Evolutionary conservation across 768 basidiomycete species (phyloP), one percentile per base, ranked within the genome.

Genomic region (Macrolepiota fuliginosa): DNA sequence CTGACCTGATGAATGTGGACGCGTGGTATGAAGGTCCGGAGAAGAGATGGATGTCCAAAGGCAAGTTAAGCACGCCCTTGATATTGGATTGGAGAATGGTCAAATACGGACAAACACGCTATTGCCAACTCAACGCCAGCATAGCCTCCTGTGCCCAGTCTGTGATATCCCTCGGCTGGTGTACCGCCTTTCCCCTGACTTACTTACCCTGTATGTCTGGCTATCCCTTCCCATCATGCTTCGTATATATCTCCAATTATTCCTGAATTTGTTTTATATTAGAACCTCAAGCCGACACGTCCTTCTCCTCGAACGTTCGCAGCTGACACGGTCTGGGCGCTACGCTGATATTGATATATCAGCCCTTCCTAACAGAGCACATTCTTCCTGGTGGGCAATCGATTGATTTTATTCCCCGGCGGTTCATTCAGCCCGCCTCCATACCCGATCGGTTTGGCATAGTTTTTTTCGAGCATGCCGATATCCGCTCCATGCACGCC

Each of bases 61-160:
- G 22, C n/a, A 25, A 54, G n/a, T 57, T 47, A n/a, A 11, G 46
- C 54, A 27, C 47, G 61, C 47, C 12, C 60, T 32, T 64, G 61
- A 69, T 70, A 72, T 70, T 68, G 67, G 58, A 55, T 60, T 61
- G 53, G 54, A 58, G 59, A 54, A 73, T 4, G 52, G 24, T 61
- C 73, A 76, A 74, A 74, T 64, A 71, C 47, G 57, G 6, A 39
- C 46, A 49, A 24, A 47, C 37, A 50, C 29, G 37, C 25, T 11
- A 32, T 47, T 17, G 9, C 62, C 29, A 56, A n/a, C 37, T 39
- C 39, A 60, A 40, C 54, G 53, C 27, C 52, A 52, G 54, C 56
- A 57, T 57, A 45, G 56, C 56, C 56, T 47, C 11, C 25, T 39
- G 40, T 35, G 29, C 51, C 27, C 35, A 42, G 36, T 46, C 32